Evolutionary conservation across 768 basidiomycete genomes (phyloP).

Genomic region (Pleurotus djamor): DNA sequence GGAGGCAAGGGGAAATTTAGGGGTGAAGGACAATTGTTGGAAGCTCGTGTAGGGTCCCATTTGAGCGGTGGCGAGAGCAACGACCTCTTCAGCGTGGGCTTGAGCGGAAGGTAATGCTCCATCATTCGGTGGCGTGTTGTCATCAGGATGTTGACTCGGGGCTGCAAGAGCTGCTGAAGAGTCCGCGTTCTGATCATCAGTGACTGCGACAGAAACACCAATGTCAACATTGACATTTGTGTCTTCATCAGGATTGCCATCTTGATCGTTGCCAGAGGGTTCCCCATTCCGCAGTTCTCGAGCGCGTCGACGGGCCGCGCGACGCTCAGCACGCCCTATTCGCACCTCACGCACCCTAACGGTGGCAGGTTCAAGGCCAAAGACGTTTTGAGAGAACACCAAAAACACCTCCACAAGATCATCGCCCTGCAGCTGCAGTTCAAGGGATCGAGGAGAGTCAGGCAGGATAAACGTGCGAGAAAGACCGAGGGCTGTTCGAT

Average conservation of each 20-base stretch:
- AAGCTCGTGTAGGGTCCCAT: slow-evolving; percentile 89
- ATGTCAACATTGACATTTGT: slow-evolving; percentile 62
- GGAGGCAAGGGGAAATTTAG: slow-evolving; percentile 82
- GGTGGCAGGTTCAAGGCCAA: slow-evolving; percentile 89
- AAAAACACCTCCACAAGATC: slow-evolving; percentile 91
- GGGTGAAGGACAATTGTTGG: slow-evolving; percentile 85
- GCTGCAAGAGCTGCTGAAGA: not conserved
- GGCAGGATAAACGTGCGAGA: slow-evolving; percentile 94
- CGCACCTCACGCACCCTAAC: slow-evolving; percentile 93
- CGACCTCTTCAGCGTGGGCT: slow-evolving; percentile 61
- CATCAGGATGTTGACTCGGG: slow-evolving; percentile 11
- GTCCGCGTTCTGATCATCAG: not conserved
- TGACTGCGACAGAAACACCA: slow-evolving; percentile 51
- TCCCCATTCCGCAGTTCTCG: slow-evolving; percentile 63
- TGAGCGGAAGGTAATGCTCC: slow-evolving; percentile 29
- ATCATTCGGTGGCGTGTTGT: slow-evolving; percentile 25
- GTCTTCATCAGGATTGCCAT: slow-evolving; percentile 45
- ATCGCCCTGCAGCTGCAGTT: slow-evolving; percentile 88
- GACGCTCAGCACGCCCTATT: slow-evolving; percentile 83
- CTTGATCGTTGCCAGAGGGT: slow-evolving; percentile 41
- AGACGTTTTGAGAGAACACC: slow-evolving; percentile 89
- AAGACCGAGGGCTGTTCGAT: slow-evolving; percentile 82
- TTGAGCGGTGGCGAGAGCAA: slow-evolving; percentile 64
- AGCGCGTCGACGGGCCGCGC: slow-evolving; percentile 80
- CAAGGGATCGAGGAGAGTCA: slow-evolving; percentile 84